Evolutionary conservation across 2,329 filamentous ascomycete species (phyloP), one percentile per base, ranked within the genome.

Genomic region (Aspergillus novoparasiticus): DNA sequence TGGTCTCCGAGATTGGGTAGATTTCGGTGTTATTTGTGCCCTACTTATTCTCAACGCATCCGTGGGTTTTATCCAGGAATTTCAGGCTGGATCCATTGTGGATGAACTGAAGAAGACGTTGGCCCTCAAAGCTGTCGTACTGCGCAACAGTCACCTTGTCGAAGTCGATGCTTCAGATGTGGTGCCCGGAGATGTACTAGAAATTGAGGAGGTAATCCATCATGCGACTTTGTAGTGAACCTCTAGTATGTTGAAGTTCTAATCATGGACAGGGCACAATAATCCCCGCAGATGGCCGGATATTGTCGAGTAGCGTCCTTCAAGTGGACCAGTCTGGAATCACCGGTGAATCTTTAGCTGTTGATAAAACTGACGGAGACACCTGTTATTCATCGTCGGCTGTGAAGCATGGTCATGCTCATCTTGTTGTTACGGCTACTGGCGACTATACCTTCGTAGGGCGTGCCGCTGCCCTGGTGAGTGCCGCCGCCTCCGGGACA

Each of bases 271-370:
- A 82, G 86, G 93, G 93, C 81, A 94, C 92, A 67, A 96, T 96
- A 71, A 91, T 96, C 71, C 91, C 93, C 67, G 93, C 93, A 69
- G 93, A 97, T 79, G 93, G 93, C 71, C 90, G 90, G 69, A 90
- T 96, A 72, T 88, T 95, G 67, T 93, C 91, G 73, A 90, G 94
- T 72, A 89, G 90, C 77, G 90, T 91, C 65, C 93, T 93, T 66
- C 93, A 96, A 82, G 90, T 96, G 68, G 93, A 97, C 80, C 93
- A 96, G 83, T 96, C 93, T 64, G 89, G 92, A 77, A 93, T 96
- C 76, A 96, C 93, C 63, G 93, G 93, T 71, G 93, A 97, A 82
- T 96, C 93, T 68, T 88, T 96, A 64, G 92, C 93, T 70, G 92
- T 95, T 70, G 92, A 96, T 82, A 96, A 95, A 85, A 89, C 92